A percentile compares a stretch with the other conserved stretches of the same genome.
Evolutionary conservation across 495 filamentous ascomycete species (phyloP).

Genomic region (Aspergillus baeticus): DNA sequence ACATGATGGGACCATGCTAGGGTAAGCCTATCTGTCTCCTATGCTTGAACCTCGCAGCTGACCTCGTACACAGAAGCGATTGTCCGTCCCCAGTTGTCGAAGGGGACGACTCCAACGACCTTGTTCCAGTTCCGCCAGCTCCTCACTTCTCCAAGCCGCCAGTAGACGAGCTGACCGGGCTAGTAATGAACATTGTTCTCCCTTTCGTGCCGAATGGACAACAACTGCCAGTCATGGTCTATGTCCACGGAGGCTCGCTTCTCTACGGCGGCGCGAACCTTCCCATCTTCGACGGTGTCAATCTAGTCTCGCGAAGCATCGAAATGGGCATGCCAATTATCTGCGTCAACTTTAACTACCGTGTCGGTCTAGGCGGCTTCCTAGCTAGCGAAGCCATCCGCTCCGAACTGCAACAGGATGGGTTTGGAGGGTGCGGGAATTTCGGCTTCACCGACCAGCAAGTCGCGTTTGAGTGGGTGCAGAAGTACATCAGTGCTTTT

Average conservation of each 20-base stretch:
- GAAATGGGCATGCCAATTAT: slow-evolving; percentile 22
- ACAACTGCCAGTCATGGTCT: slow-evolving; percentile 26
- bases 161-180: slow-evolving; percentile 24
- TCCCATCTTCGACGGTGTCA: slow-evolving; percentile 30
- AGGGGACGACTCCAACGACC: slow-evolving; percentile 23
- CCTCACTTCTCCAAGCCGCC: slow-evolving; percentile 19
- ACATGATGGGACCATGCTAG: slow-evolving; percentile 29
- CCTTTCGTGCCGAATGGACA: slow-evolving; percentile 8
- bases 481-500: slow-evolving; percentile 50
- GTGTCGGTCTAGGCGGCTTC: slow-evolving; percentile 31
- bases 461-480: slow-evolving; percentile 31
- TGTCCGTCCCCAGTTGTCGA: slow-evolving; percentile 28
- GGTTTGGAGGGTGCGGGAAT: slow-evolving; percentile 26
- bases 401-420: slow-evolving; percentile 23
- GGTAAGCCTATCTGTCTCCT: slow-evolving; percentile 11
- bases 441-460: slow-evolving; percentile 35
- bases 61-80: slow-evolving; percentile 12
- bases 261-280: slow-evolving; percentile 30
- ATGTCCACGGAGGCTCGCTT: slow-evolving; percentile 32
- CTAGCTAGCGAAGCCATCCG: slow-evolving; percentile 21
- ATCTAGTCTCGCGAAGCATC: slow-evolving; percentile 26
- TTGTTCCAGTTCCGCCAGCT: slow-evolving; percentile 26
- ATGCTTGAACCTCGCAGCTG: neutral
- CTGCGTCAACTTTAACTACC: slow-evolving; percentile 31
- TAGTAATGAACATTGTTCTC: slow-evolving; percentile 33